Base-by-base conservation (phyloP, 805 yeast genomes). In the Yarrowia sp. region DNA sequence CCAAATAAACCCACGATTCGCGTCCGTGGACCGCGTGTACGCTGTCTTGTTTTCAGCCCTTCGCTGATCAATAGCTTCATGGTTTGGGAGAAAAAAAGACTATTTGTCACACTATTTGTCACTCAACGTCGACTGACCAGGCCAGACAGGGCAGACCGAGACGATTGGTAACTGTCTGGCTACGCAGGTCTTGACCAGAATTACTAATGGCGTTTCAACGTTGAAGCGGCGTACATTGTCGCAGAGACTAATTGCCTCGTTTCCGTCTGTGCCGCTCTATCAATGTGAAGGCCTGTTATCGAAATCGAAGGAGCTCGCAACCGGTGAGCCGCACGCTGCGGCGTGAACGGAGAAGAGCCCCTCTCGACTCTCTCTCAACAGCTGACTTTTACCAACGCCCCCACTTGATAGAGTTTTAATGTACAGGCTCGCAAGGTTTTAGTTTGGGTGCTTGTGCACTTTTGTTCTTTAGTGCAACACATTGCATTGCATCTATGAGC, bases 381-480 rank as follows among this genome's bases (percentile, higher is more conserved):
- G 55, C 55, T 47, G 55, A 47, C 55, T 47, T 32, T 47, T 27
- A n/a, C 21, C 25, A 32, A 31, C 55, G 55, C 55, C 55, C 55
- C 55, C 55, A 47, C 55, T 21, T 47, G 55, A 47, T 47, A 47
- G 22, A 31, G 55, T 31, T 47, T 47, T 21, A 9, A 21, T 21
- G 25, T 31, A 46, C 53, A 46, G 27, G 35, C 53, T n/a, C n/a
- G n/a, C n/a, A n/a, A 31, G 19, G 14, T 18, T 13, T 31, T 31
- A 19, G 38, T 27, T 47, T 29, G 14, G 35, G 31, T 19, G 35
- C 24, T 16, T 29, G 33, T 16, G 35, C 36, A 13, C 25, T 29
- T 47, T 47, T 31, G 36, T 31, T 19, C 36, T 46, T 46, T 46
- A 31, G 18, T 47, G 38, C 55, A 31, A 47, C 53, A 31, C 55